A percentile compares a stretch with the other conserved stretches of the same genome.
phyloP scores from a whole-genome alignment of 257 asterid genomes.

The Petunia axillaris region DNA sequence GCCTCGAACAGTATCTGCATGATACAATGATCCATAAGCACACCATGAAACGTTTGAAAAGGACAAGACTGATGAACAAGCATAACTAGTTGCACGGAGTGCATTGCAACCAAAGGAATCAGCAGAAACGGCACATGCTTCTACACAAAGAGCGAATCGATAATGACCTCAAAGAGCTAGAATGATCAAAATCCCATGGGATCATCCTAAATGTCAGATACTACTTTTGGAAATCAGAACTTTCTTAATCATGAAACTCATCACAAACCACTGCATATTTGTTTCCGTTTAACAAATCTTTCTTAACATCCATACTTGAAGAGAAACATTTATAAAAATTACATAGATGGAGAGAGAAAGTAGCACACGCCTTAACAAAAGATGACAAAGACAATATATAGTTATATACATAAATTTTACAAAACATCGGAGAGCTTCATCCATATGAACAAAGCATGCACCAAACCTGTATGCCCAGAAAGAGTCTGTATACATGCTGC shows the following conservation, averaged over 20 bases:
- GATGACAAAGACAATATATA: not conserved
- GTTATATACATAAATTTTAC: constrained; percentile 7
- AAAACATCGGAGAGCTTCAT: not conserved
- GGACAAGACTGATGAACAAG: not conserved
- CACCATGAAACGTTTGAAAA: not conserved
- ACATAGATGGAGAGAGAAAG: not conserved
- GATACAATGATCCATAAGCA: constrained; percentile 13
- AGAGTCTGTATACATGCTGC: constrained; percentile 70
- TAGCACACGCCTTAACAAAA: not conserved
- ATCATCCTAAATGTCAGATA: constrained; percentile 4
- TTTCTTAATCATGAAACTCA: not conserved
- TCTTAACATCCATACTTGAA: not conserved
- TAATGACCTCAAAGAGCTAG: not conserved
- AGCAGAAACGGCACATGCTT: not conserved
- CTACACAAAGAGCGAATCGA: not conserved
- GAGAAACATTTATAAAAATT: constrained; percentile 4
- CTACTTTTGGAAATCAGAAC: not conserved
- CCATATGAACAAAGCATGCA: constrained; percentile 11
- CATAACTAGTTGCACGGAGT: not conserved
- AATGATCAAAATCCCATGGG: constrained; percentile 3
- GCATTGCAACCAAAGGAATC: not conserved
- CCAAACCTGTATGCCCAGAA: constrained; percentile 85
- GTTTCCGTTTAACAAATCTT: constrained; percentile 9
- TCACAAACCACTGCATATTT: not conserved
- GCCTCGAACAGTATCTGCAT: constrained; percentile 92